A percentile compares a stretch with the other conserved stretches of the same genome.
These are phyloP conservation scores for Orobanche coerulescens DNA, from an alignment of 257 asterid species.

Conservation along the genomic window DNA sequence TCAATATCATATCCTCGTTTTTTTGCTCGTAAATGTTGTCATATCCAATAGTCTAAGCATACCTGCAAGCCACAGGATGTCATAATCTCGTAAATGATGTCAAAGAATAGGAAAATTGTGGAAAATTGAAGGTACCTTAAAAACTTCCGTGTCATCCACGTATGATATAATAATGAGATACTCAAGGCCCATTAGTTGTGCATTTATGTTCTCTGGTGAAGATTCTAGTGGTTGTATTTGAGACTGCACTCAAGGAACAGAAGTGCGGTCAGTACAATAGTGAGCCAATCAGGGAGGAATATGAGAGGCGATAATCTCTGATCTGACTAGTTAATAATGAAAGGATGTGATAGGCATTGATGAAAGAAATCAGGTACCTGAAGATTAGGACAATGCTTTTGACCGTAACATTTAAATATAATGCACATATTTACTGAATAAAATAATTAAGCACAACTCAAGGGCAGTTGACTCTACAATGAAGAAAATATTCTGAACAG, in stretches of 20 bases:
- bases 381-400: neutral
- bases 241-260: conserved; percentile 40
- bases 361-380: neutral
- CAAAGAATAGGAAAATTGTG: too few relatives aligned
- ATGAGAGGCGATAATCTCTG: neutral
- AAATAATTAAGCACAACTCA: neutral
- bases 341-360: neutral
- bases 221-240: conserved; percentile 69
- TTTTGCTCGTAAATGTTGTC: neutral
- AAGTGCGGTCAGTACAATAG: conserved; percentile 1
- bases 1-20: too few relatives aligned
- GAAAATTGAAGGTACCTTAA: too few relatives aligned
- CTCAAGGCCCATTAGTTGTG: conserved; percentile 65
- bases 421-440: neutral
- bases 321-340: neutral
- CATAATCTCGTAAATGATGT: too few relatives aligned
- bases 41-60: too few relatives aligned
- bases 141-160: conserved; percentile 87
- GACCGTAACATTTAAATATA: neutral
- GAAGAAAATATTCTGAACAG: neutral
- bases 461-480: neutral
- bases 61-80: too few relatives aligned
- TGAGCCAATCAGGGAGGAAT: conserved; percentile 11
- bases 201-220: conserved; percentile 51
- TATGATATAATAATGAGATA: conserved; percentile 67